Conservation (phyloP, 805 yeast species). For the Candida pseudoglaebosa region DNA sequence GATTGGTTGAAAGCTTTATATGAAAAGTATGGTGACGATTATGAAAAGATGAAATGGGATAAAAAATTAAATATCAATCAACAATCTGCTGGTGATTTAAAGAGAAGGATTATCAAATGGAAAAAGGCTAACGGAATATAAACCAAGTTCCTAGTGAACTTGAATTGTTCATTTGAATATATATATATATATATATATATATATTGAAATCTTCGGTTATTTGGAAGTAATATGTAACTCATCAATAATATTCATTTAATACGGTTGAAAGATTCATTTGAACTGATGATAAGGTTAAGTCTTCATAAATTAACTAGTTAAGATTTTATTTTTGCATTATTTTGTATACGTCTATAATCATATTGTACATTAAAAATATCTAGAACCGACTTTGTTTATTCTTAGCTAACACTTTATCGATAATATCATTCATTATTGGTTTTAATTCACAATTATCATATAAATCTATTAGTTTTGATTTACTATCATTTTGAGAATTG, state of each 20-base stretch:
- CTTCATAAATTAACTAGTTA: not conserved
- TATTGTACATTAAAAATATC: not conserved
- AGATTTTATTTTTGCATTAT: not conserved
- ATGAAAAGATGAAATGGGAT: slow-evolving; percentile 89
- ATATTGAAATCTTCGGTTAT: too few relatives aligned
- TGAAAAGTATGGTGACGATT: slow-evolving; percentile 83
- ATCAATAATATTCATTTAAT: too few relatives aligned
- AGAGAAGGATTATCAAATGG: slow-evolving; percentile 69
- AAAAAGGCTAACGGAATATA: slow-evolving; percentile 39
- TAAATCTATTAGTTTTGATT: slow-evolving; percentile 25
- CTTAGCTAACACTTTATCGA: slow-evolving; percentile 31
- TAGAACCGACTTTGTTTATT: slow-evolving; percentile 24
- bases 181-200: slow-evolving; percentile 2
- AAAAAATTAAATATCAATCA: slow-evolving; percentile 77
- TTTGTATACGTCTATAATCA: not conserved
- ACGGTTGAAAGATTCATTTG: too few relatives aligned
- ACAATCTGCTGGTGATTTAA: slow-evolving; percentile 80
- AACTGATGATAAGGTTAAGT: too few relatives aligned
- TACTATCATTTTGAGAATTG: slow-evolving; percentile 20
- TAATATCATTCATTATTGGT: slow-evolving; percentile 33
- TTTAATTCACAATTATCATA: slow-evolving; percentile 33
- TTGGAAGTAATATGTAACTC: too few relatives aligned
- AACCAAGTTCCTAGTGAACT: slow-evolving; percentile 8
- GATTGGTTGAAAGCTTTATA: slow-evolving; percentile 65
- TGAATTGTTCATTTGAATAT: slow-evolving; percentile 3